Percentiles rank a stretch among this genome's conserved stretches.
Conservation (phyloP, 2,329 filamentous ascomycete species). For the Colletotrichum spinosum region DNA sequence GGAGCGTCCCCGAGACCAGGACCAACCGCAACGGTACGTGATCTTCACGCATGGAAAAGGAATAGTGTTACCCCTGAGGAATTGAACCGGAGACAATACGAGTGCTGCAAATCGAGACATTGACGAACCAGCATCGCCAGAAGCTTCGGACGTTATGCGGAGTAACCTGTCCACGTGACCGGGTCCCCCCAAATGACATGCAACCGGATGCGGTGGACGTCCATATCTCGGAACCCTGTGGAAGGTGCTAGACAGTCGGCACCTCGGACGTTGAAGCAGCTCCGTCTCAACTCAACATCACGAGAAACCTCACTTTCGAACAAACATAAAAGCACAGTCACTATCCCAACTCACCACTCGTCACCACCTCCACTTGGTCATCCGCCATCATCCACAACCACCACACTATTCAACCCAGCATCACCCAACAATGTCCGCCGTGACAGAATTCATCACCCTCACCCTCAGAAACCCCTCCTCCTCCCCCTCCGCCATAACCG, state of each 20-base stretch:
- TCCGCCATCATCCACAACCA: neutral
- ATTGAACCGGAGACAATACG: slow-evolving; percentile 16
- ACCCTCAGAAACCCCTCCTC: slow-evolving; percentile 31
- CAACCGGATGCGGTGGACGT: neutral
- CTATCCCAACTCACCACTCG: neutral
- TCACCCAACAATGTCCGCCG: slow-evolving; percentile 16
- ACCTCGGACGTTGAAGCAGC: neutral
- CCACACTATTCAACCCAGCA: neutral
- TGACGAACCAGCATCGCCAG: slow-evolving; percentile 6
- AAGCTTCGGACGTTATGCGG: slow-evolving; percentile 32
- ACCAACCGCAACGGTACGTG: neutral
- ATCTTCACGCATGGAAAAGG: neutral
- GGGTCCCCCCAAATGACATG: neutral
- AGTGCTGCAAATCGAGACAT: neutral
- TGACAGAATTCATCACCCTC: slow-evolving; percentile 37
- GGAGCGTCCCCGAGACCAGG: neutral
- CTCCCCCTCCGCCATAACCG: slow-evolving; percentile 28
- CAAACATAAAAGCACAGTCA: slow-evolving; percentile 1
- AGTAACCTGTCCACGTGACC: slow-evolving; percentile 33
- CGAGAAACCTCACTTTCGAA: slow-evolving; percentile 4
- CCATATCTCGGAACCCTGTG: slow-evolving; percentile 13
- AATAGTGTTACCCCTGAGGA: neutral
- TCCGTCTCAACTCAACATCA: neutral
- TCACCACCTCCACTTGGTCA: neutral
- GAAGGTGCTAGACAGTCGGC: slow-evolving; percentile 10